Evolutionary conservation across 768 basidiomycete species (phyloP).

Genomic region (Hygrophorus pudorinus): DNA sequence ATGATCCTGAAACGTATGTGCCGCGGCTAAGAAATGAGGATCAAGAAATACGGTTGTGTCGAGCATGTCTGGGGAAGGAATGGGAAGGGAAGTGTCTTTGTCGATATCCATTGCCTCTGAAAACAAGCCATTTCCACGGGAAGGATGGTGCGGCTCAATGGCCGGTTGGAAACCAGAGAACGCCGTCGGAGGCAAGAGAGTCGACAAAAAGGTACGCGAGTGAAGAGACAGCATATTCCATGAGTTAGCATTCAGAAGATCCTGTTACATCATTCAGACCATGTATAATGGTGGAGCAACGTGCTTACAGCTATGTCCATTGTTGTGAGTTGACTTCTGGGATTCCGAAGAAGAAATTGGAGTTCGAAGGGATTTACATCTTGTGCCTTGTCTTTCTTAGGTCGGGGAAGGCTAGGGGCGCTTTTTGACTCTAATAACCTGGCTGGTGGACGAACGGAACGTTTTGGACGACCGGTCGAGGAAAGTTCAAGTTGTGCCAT

Average conservation of each 20-base stretch:
- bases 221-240: constrained; percentile 38
- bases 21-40: constrained; percentile 42
- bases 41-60: constrained; percentile 37
- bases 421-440: background rate
- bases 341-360: constrained; percentile 30
- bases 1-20: constrained; percentile 53
- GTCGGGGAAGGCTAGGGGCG: no score
- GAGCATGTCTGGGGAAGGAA: constrained; percentile 12
- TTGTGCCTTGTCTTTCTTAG: constrained; percentile 4
- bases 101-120: constrained; percentile 6
- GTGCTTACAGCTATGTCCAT: constrained; percentile 42
- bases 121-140: constrained; percentile 8
- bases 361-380: constrained; percentile 25
- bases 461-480: background rate
- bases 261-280: no score
- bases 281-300: constrained; percentile 1
- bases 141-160: constrained; percentile 30
- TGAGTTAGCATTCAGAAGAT: constrained; percentile 34
- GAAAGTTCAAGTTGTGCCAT: no score
- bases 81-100: no score
- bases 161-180: constrained; percentile 23
- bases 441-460: background rate
- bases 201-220: constrained; percentile 24
- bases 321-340: constrained; percentile 38
- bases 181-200: constrained; percentile 37